Evolutionary conservation across 1,284 basidiomycete species (phyloP).

Genomic region (Coniophora puteana): DNA sequence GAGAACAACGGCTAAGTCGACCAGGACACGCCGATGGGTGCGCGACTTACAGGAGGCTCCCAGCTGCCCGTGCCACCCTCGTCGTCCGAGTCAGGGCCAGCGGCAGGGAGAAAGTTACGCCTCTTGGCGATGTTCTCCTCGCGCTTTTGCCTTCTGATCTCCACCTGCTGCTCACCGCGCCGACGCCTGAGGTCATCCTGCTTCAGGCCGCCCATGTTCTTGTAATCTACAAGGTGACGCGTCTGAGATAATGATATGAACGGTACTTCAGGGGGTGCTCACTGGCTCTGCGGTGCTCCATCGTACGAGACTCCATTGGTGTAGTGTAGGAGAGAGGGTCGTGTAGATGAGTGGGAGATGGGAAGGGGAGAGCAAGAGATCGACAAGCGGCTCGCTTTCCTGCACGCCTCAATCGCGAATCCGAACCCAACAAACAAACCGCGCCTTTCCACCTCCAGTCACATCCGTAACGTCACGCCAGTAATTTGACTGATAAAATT

Average conservation of each 20-base stretch:
- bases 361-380: constrained; percentile 9
- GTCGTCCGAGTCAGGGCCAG: constrained; percentile 82
- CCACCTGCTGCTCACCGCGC: constrained; percentile 95
- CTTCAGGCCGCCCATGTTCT: constrained; percentile 83
- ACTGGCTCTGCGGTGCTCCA: constrained; percentile 66
- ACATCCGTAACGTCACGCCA: constrained; percentile 19
- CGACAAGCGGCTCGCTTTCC: too few species aligned
- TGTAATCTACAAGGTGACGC: constrained; percentile 42
- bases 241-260: constrained; percentile 8
- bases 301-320: constrained; percentile 54
- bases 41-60: constrained; percentile 81
- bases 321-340: constrained; percentile 19
- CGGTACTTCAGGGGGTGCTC: constrained; percentile 20
- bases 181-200: constrained; percentile 88
- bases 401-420: constrained; percentile 22
- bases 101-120: constrained; percentile 81
- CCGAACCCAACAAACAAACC: constrained; percentile 5
- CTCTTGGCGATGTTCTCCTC: constrained; percentile 97
- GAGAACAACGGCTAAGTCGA: constrained; percentile 12
- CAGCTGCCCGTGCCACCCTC: constrained; percentile 67
- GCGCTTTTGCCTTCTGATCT: constrained; percentile 94
- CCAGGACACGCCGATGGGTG: constrained; percentile 30
- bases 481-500: constrained; percentile 10
- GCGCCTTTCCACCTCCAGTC: constrained; percentile 24
- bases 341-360: constrained; percentile 12